These are phyloP conservation scores for Botrytis fabae DNA, from an alignment of 2,329 filamentous ascomycete genomes.

Conservation along the genomic window DNA sequence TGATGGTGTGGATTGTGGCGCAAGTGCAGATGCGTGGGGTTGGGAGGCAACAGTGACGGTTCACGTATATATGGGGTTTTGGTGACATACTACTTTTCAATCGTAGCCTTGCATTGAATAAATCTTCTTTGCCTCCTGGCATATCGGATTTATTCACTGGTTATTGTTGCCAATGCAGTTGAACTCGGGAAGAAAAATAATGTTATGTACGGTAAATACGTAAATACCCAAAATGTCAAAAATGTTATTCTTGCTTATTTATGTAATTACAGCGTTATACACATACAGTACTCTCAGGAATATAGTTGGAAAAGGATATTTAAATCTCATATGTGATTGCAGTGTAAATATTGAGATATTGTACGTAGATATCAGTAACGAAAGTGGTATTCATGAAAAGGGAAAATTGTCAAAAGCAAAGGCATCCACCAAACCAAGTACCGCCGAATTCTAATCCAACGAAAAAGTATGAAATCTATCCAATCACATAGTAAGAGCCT, in stretches of 20 bases:
- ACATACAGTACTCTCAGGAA: not conserved
- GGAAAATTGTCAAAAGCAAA: not conserved
- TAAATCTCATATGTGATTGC: not conserved
- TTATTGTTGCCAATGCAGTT: too few species aligned
- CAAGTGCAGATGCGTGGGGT: not conserved
- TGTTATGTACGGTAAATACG: not conserved
- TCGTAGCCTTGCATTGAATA: not conserved
- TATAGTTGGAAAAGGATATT: not conserved
- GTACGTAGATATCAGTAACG: not conserved
- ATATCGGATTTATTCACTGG: not conserved
- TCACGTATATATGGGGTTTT: not conserved
- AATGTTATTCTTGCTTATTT: not conserved
- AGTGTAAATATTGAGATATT: not conserved
- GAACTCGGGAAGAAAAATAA: not conserved
- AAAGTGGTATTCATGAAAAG: not conserved
- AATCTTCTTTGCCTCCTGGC: not conserved
- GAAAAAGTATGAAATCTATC: not conserved
- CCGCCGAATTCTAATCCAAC: conserved; percentile 10
- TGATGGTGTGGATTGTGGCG: not conserved
- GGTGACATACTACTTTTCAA: not conserved
- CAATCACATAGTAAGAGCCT: conserved; percentile 19
- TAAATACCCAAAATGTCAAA: not conserved
- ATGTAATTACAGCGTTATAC: not conserved
- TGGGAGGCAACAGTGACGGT: not conserved
- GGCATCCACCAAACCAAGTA: not conserved